Conservation (phyloP, 1,284 basidiomycete species). For the Trametes pubescens region DNA sequence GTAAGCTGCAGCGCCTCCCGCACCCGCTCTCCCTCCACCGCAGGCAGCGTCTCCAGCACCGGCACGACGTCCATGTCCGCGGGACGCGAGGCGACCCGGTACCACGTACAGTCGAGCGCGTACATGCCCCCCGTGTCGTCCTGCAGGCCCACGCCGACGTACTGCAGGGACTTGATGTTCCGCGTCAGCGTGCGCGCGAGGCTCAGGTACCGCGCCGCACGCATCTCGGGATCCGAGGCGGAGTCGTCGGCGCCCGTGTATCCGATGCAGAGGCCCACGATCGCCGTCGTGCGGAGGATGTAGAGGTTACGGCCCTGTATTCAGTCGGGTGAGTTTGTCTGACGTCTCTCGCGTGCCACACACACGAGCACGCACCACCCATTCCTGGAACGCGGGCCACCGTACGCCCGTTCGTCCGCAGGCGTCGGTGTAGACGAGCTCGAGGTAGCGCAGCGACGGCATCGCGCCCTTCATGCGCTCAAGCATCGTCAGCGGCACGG, state of each 20-base stretch:
- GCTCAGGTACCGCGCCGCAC: conserved; percentile 6
- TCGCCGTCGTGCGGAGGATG: conserved; percentile 28
- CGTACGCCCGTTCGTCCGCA: conserved; percentile 17
- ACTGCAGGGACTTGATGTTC: conserved; percentile 29
- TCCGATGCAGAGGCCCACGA: conserved; percentile 30
- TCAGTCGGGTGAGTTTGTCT: conserved; percentile 16
- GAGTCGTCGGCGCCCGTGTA: conserved; percentile 22
- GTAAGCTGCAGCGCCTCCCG: conserved; percentile 26
- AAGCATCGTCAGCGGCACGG: conserved; percentile 22
- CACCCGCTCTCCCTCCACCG: conserved; percentile 28
- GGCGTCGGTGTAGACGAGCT: conserved; percentile 30
- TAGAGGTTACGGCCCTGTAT: conserved; percentile 30
- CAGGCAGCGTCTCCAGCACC: conserved; percentile 23
- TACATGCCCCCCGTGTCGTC: conserved; percentile 25
- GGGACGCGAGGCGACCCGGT: conserved; percentile 21
- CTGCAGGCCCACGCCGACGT: conserved; percentile 31
- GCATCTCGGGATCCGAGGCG: conserved; percentile 13
- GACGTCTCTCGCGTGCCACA: conserved; percentile 4
- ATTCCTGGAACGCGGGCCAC: conserved; percentile 25
- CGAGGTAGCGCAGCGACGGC: conserved; percentile 33
- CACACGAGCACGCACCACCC: conserved; percentile 30
- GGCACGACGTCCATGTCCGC: conserved; percentile 20
- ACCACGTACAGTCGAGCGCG: conserved; percentile 28
- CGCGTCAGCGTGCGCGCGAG: conserved; percentile 28
- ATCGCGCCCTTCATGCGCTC: conserved; percentile 31